Conservation (phyloP, 2,329 filamentous ascomycete species). For the Aspergillus sp. region DNA sequence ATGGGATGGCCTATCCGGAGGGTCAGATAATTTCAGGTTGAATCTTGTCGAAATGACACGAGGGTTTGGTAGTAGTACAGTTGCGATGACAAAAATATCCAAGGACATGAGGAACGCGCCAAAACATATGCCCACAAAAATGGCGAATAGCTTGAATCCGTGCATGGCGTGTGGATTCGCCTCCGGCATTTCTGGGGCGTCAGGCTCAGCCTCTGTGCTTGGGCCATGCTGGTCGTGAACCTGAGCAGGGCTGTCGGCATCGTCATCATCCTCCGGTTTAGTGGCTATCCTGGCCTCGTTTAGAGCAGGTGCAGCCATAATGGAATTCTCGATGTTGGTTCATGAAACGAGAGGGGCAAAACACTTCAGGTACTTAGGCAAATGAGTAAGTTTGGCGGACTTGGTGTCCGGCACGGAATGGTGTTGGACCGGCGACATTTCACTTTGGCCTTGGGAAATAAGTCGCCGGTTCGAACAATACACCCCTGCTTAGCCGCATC, state of each 20-base stretch:
- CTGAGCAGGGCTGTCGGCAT: too few relatives aligned
- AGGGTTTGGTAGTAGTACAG: background rate
- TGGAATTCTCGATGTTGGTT: background rate
- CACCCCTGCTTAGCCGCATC: background rate
- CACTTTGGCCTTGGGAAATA: background rate
- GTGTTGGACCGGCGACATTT: background rate
- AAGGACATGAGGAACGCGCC: conserved; percentile 3
- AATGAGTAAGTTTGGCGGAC: background rate
- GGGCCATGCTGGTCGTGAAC: background rate
- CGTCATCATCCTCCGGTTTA: background rate
- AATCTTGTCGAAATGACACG: too few relatives aligned
- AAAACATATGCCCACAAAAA: conserved; percentile 12
- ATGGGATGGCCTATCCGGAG: background rate
- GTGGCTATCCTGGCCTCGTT: background rate
- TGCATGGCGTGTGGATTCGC: conserved; percentile 2
- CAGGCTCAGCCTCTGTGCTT: background rate
- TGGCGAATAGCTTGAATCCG: conserved; percentile 10
- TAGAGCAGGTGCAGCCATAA: background rate
- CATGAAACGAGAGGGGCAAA: background rate
- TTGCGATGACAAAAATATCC: background rate
- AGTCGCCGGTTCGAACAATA: background rate
- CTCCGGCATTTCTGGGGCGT: background rate
- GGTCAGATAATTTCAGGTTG: background rate
- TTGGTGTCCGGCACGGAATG: too few relatives aligned
- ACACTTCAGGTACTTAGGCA: background rate